These are phyloP conservation scores for Globisporangium nunn DNA, from an alignment of 352 stramenopile genomes.

Conservation along the genomic window DNA sequence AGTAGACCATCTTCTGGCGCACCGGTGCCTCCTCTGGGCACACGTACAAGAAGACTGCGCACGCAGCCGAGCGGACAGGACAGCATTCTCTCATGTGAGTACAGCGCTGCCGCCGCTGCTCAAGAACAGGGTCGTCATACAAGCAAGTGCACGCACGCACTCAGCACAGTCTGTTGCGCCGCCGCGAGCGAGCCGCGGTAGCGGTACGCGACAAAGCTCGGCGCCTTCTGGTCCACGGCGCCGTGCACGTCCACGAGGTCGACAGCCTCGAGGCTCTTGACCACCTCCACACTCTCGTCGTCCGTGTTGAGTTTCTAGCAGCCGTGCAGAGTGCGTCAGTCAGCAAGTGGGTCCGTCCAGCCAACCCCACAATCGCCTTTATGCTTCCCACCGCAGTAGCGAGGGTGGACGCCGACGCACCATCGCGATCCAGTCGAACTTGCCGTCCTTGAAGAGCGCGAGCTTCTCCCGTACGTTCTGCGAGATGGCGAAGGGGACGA, in stretches of 20 bases:
- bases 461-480: conserved; percentile 81
- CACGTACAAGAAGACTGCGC: conserved; percentile 84
- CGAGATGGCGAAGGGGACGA: conserved; percentile 83
- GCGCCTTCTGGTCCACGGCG: conserved; percentile 50
- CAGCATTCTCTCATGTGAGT: no score
- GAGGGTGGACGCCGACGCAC: conserved; percentile 12
- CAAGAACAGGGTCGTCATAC: no score
- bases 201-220: conserved; percentile 78
- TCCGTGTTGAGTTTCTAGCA: conserved; percentile 69
- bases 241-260: conserved; percentile 56
- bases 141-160: conserved; percentile 18
- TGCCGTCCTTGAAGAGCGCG: conserved; percentile 59
- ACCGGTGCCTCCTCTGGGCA: conserved; percentile 84
- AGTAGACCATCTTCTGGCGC: conserved; percentile 89
- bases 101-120: no score
- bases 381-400: no score
- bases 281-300: conserved; percentile 67
- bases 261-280: conserved; percentile 71
- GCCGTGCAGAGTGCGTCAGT: not conserved
- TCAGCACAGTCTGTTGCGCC: conserved; percentile 18
- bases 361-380: no score
- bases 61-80: not conserved
- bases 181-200: conserved; percentile 37
- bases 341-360: no score
- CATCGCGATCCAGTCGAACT: conserved; percentile 89